Base-by-base conservation (phyloP, 305 asterid species). In the Fraxinus platypoda region DNA sequence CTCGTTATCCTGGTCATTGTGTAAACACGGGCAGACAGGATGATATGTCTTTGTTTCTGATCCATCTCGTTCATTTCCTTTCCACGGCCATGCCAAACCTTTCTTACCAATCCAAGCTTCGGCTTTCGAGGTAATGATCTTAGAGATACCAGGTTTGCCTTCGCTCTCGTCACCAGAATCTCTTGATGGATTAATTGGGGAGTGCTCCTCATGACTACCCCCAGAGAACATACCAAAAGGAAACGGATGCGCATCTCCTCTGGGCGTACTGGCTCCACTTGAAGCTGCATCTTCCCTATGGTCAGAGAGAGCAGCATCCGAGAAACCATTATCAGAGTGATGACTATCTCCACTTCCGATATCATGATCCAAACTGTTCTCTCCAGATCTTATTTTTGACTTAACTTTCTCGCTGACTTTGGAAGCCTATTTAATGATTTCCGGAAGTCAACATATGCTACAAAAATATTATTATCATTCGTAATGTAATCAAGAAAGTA, bases 231-330 rank as follows among this genome's bases (percentile, higher is more conserved):
- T 88, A 79, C 95, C 99, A 89, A 91, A 88, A 33, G 97, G 92
- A 75, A 94, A 91, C 81, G 87, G 90, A 76, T 78, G 90, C 23
- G 84, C 66, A 81, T 90, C 87, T 71, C 90, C 93, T 84, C 92
- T 88, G 38, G 98, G 99, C 5, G 97, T 95, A 85, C 98, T 92
- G 72, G 95, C 93, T 78, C 94, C 97, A 90, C 97, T 93, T 9
- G 97, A 95, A 81, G 92, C 91, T 59, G 90, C 97, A 91, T 94
- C 97, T 54, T 96, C 99, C 87, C 91, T 88, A 66, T 90, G 87
- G 46, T 93, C 95, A 46, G 80, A 79, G 77, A 84, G 66, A 80
- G 83, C 78, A 71, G 89, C 82, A 77, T 91, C 97, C 0, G 85
- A 83, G 79, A 84, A 87, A 78, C 88, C 90, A 64, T 89, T 91